Base-by-base conservation (phyloP, 805 yeast genomes). In the Kodamaea fukazawae region DNA sequence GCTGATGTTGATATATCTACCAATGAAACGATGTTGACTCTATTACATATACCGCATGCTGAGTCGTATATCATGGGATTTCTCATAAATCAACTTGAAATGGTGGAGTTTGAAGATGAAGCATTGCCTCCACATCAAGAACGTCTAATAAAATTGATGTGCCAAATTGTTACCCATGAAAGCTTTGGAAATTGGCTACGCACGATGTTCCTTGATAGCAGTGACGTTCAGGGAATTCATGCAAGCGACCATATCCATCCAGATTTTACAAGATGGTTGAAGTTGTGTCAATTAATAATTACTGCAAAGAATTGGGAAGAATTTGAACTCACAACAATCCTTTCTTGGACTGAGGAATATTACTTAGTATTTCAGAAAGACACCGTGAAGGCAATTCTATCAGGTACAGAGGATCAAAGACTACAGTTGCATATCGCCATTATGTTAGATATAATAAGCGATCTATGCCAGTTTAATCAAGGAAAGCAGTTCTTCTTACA, bases 261-360 rank as follows among this genome's bases (percentile, higher is more conserved):
- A 2, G 26, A 15, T 15, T 37, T 44, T 13, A 39, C 33, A 4
- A 10, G 35, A 6, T 47, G 51, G 51, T 29, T 70, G 16, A 50
- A 53, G 29, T 40, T 55, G 6, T 39, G 51, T 10, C 76, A 71
- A 44, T 42, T 71, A 5, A 41, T 73, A 1, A 46, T 68, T 2
- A 63, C 72, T 1, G 58, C 65, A 10, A 64, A 60, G 36, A 69
- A 63, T 11, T 73, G 78, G 78, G 57, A 61, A 34, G 61, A 63
- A 26, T 54, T 55, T 20, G 59, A 70, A 40, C 41, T 66, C 13
- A 55, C 63, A 1, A 61, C 64, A 3, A 53, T 75, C 12, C 51
- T 72, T 4, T 58, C 71, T 0, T 75, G 79, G 79, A 43, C 58
- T 11, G 45, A 57, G 33, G 65, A 63, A 12, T 50, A 64, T 31